phyloP scores from a whole-genome alignment of 2,329 filamentous ascomycete species.

The Neofusicoccum sp. region DNA sequence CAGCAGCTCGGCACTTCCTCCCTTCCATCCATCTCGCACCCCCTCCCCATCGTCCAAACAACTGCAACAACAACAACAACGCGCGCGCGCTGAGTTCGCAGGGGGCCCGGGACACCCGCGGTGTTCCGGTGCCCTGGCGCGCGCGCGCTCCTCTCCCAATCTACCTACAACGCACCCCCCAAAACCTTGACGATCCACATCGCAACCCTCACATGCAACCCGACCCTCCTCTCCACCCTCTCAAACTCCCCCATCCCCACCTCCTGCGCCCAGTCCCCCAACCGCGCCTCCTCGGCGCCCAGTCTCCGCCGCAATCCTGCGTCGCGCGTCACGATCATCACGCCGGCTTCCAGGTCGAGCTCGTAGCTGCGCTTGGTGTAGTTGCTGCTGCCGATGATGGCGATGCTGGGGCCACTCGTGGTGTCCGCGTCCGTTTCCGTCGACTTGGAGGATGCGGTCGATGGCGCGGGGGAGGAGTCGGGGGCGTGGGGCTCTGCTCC shows the following conservation, averaged over 20 bases:
- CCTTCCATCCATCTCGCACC: no score
- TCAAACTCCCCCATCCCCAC: slow-evolving; percentile 79
- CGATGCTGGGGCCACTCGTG: slow-evolving; percentile 66
- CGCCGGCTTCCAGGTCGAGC: slow-evolving; percentile 87
- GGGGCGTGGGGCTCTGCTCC: not conserved
- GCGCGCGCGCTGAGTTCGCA: no score
- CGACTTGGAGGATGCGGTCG: not conserved
- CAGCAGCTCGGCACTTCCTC: no score
- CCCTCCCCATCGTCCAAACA: no score
- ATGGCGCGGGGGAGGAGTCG: not conserved
- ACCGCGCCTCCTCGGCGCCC: slow-evolving; percentile 77
- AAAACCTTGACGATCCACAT: slow-evolving; percentile 92
- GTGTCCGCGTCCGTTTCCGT: slow-evolving; percentile 43
- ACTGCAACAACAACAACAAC: no score
- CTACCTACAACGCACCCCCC: slow-evolving; percentile 74
- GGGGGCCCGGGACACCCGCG: no score
- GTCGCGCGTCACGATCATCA: slow-evolving; percentile 80
- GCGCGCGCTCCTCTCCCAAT: not conserved
- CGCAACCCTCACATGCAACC: slow-evolving; percentile 79
- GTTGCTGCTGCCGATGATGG: slow-evolving; percentile 87
- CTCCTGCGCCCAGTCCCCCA: slow-evolving; percentile 71
- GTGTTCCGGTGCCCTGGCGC: no score
- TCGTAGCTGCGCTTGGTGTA: slow-evolving; percentile 95
- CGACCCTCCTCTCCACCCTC: slow-evolving; percentile 78
- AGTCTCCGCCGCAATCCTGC: slow-evolving; percentile 70